Conservation (phyloP, 352 stramenopile species). For the Globisporangium middletonii region DNA sequence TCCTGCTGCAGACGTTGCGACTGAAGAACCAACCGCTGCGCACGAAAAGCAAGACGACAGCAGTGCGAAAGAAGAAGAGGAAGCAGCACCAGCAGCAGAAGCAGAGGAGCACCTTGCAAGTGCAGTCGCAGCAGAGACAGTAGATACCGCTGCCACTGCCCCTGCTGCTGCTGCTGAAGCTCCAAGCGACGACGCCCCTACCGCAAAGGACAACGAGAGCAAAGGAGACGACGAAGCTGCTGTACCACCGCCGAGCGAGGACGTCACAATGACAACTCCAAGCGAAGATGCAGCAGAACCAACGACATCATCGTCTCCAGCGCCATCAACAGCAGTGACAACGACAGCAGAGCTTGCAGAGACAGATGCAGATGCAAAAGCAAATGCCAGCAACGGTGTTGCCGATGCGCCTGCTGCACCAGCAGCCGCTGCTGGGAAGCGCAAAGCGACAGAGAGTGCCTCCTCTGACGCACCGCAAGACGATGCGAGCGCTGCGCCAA, state of each 20-base stretch:
- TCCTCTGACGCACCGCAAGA: background rate
- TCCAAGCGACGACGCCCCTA: no score
- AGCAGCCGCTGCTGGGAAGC: conserved; percentile 3
- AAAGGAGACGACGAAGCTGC: no score
- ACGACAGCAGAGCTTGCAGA: no score
- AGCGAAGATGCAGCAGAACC: background rate
- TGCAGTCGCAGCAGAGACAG: background rate
- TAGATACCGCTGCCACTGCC: no score
- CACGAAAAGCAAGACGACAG: background rate
- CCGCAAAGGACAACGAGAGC: no score
- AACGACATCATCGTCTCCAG: background rate
- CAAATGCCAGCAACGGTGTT: background rate
- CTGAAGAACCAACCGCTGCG: background rate
- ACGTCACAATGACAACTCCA: background rate
- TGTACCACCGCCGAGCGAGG: no score
- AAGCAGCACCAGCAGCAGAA: background rate
- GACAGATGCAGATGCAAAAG: no score
- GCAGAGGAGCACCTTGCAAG: no score
- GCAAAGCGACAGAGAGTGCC: conserved; percentile 1
- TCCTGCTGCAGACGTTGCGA: background rate
- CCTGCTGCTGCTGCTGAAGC: no score
- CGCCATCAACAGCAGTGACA: no score
- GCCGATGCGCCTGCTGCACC: background rate
- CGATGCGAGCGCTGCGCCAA: background rate
- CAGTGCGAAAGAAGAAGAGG: background rate